These are phyloP conservation scores for Diplodia sapinea DNA, from an alignment of 2,329 filamentous ascomycete species.

Conservation along the genomic window DNA sequence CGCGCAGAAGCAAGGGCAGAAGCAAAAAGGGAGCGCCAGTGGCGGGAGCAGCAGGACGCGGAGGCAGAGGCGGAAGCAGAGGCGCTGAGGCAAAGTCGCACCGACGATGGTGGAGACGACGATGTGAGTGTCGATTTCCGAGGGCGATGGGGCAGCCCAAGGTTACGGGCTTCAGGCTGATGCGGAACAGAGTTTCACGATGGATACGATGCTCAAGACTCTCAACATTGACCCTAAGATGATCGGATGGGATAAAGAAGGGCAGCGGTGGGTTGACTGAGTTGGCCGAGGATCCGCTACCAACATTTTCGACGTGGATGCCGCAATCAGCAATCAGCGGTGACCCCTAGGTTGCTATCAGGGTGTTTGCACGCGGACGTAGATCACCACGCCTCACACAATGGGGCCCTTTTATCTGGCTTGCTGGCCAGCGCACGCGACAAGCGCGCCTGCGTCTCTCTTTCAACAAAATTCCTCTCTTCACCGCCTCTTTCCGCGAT, in stretches of 20 bases:
- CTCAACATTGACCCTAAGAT: conserved; percentile 66
- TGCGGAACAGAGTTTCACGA: conserved; percentile 63
- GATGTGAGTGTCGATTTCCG: conserved; percentile 44
- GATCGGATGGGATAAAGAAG: conserved; percentile 67
- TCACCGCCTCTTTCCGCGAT: conserved; percentile 19
- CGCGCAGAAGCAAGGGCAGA: conserved; percentile 55
- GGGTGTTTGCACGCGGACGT: conserved; percentile 20
- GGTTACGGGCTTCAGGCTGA: neutral
- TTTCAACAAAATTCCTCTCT: conserved; percentile 10
- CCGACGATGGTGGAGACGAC: conserved; percentile 45
- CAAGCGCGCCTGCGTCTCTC: conserved; percentile 7
- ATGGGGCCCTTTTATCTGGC: conserved; percentile 13
- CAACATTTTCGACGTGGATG: conserved; percentile 10
- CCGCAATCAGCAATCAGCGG: conserved; percentile 25
- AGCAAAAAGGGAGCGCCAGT: conserved; percentile 39
- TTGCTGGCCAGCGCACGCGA: conserved; percentile 23
- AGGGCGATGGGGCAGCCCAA: neutral
- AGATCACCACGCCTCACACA: conserved; percentile 24
- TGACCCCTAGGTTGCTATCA: conserved; percentile 24
- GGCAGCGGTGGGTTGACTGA: conserved; percentile 65
- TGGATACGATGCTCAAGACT: conserved; percentile 71
- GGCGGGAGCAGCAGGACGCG: conserved; percentile 49
- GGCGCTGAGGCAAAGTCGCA: conserved; percentile 43
- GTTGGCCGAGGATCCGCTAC: conserved; percentile 28
- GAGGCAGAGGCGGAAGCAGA: conserved; percentile 49